Conservation (phyloP, 768 basidiomycete species). For the Cystoderma amianthinum region DNA sequence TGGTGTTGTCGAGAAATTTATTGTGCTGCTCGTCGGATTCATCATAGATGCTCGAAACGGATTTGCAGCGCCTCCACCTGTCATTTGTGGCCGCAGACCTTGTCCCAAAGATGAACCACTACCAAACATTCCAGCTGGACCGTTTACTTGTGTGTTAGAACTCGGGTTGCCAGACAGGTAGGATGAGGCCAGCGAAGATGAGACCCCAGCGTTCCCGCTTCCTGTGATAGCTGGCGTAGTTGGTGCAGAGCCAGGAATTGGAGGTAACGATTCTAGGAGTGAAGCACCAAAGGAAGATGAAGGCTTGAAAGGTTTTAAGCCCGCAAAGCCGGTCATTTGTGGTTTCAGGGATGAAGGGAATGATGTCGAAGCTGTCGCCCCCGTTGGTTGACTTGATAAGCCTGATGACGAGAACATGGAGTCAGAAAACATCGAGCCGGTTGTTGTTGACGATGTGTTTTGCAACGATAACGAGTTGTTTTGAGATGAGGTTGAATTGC, state of each 20-base stretch:
- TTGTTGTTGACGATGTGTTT: conserved; percentile 22
- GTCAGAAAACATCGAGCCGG: conserved; percentile 39
- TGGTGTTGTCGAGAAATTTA: neutral
- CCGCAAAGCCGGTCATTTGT: conserved; percentile 47
- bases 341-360: conserved; percentile 27
- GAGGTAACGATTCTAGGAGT: conserved; percentile 65
- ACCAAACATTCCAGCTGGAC: conserved; percentile 30
- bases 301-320: conserved; percentile 79
- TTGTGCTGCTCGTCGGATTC: neutral
- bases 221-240: conserved; percentile 36
- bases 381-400: conserved; percentile 36
- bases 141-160: conserved; percentile 36
- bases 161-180: conserved; percentile 6
- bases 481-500: conserved; percentile 9
- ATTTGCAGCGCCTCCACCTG: conserved; percentile 54
- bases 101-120: conserved; percentile 33
- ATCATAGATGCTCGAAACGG: conserved; percentile 64
- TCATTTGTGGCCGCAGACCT: conserved; percentile 55
- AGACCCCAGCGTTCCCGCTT: conserved; percentile 5
- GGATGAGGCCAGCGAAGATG: conserved; percentile 3
- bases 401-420: conserved; percentile 41
- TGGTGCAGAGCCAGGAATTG: conserved; percentile 56
- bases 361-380: conserved; percentile 14
- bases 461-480: conserved; percentile 19
- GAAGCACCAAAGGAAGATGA: conserved; percentile 75